Conservation (phyloP, 1,284 basidiomycete species). For the Cystobasidium sp. region DNA sequence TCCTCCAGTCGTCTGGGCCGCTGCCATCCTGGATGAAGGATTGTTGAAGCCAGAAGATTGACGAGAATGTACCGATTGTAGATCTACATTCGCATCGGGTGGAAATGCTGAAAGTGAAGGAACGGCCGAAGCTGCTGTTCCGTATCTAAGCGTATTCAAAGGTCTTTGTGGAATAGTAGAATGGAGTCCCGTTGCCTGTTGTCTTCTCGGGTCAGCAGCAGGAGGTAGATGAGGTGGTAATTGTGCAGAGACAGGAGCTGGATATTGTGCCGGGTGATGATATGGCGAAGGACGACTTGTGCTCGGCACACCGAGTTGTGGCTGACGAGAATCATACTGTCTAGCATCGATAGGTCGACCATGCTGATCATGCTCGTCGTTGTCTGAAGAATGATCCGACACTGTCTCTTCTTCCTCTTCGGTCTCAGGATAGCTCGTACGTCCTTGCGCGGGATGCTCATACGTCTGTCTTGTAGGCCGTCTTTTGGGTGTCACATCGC, state of each 20-base stretch:
- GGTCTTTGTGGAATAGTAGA: background rate
- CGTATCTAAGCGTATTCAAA: background rate
- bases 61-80: conserved; percentile 16
- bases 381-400: conserved; percentile 21
- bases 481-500: conserved; percentile 30
- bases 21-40: background rate
- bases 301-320: background rate
- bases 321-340: conserved; percentile 1
- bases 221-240: conserved; percentile 35
- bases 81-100: conserved; percentile 14
- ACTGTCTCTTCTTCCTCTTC: conserved; percentile 39
- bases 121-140: conserved; percentile 1
- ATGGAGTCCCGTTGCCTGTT: background rate
- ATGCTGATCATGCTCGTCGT: background rate
- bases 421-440: background rate
- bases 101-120: conserved; percentile 14
- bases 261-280: conserved; percentile 43
- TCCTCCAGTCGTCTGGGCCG: conserved; percentile 5
- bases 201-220: background rate
- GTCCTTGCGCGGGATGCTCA: background rate
- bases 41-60: background rate
- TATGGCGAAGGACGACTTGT: conserved; percentile 27
- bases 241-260: conserved; percentile 36
- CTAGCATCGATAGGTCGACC: conserved; percentile 1
- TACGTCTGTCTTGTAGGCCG: conserved; percentile 13